Conservation (phyloP, 176 grass and related monocot genomes). For the Musa troglodytarum region DNA sequence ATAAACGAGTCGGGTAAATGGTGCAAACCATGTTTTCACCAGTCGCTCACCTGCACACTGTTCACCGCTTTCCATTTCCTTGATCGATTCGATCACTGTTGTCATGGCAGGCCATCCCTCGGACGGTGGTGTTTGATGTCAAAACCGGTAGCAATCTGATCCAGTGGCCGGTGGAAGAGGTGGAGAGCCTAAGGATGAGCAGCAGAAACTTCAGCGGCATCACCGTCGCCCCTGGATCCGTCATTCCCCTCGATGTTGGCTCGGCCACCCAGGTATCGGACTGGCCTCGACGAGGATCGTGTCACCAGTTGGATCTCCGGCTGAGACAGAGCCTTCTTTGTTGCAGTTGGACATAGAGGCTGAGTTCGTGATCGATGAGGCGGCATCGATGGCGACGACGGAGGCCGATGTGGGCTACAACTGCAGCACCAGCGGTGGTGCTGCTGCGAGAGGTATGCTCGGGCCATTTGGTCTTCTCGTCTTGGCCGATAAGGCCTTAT, state of each 20-base stretch:
- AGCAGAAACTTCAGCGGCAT: constrained; percentile 39
- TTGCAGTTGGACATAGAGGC: constrained; percentile 64
- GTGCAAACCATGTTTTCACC: too few species aligned
- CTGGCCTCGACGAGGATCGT: too few species aligned
- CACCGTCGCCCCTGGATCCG: constrained; percentile 47
- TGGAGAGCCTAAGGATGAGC: constrained; percentile 50
- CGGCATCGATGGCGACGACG: constrained; percentile 15
- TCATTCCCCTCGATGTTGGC: constrained; percentile 38
- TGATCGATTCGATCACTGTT: not conserved
- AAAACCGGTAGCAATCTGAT: constrained; percentile 71
- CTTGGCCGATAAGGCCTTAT: constrained; percentile 34
- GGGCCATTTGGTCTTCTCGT: constrained; percentile 83
- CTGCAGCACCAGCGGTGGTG: constrained; percentile 69
- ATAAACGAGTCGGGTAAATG: too few species aligned
- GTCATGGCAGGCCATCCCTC: constrained; percentile 42
- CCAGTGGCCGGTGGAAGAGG: constrained; percentile 82
- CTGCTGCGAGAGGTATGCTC: constrained; percentile 29
- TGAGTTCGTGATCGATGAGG: constrained; percentile 50
- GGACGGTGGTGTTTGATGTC: constrained; percentile 70
- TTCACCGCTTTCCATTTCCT: too few species aligned
- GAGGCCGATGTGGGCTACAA: constrained; percentile 60
- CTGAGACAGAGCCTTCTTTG: not conserved
- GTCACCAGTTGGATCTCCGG: too few species aligned
- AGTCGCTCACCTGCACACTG: too few species aligned
- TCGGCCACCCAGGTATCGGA: constrained; percentile 41